These are phyloP conservation scores for Quambalaria eucalypti DNA, from an alignment of 1,284 basidiomycete species.

Conservation along the genomic window DNA sequence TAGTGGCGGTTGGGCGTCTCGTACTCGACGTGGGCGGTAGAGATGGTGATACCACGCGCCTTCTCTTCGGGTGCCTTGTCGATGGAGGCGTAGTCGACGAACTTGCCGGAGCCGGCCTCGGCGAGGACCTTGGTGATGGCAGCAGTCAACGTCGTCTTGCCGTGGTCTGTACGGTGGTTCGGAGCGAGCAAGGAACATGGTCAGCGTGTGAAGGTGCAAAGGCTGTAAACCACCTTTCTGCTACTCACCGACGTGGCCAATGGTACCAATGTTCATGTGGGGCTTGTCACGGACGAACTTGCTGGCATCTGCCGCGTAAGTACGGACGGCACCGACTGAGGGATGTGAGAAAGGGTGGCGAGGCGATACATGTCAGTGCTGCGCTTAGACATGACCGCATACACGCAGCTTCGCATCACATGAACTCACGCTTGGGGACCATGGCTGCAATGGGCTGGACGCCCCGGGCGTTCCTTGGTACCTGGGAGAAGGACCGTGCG, in stretches of 20 bases:
- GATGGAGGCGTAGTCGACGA: slow-evolving; percentile 94
- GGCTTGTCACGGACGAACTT: slow-evolving; percentile 79
- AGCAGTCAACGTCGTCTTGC: slow-evolving; percentile 85
- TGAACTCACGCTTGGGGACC: neutral
- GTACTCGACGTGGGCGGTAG: slow-evolving; percentile 85
- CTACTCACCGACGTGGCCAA: slow-evolving; percentile 49
- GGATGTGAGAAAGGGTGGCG: neutral
- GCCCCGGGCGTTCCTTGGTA: neutral
- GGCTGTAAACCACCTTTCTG: no score
- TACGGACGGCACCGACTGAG: slow-evolving; percentile 20
- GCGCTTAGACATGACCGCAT: neutral
- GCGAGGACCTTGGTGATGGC: slow-evolving; percentile 95
- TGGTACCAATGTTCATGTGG: slow-evolving; percentile 66
- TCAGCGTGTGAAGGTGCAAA: no score
- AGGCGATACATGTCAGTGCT: neutral
- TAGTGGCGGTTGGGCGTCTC: slow-evolving; percentile 84
- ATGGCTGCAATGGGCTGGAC: neutral
- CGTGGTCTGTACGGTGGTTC: no score
- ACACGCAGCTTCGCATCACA: neutral
- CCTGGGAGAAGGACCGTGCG: neutral
- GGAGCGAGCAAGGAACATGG: neutral
- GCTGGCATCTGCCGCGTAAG: slow-evolving; percentile 56
- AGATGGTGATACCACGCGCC: slow-evolving; percentile 97
- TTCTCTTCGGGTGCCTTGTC: slow-evolving; percentile 99
- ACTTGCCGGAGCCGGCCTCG: slow-evolving; percentile 66